Evolutionary conservation across 768 basidiomycete species (phyloP).

Genomic region (Tylopilus sp.): DNA sequence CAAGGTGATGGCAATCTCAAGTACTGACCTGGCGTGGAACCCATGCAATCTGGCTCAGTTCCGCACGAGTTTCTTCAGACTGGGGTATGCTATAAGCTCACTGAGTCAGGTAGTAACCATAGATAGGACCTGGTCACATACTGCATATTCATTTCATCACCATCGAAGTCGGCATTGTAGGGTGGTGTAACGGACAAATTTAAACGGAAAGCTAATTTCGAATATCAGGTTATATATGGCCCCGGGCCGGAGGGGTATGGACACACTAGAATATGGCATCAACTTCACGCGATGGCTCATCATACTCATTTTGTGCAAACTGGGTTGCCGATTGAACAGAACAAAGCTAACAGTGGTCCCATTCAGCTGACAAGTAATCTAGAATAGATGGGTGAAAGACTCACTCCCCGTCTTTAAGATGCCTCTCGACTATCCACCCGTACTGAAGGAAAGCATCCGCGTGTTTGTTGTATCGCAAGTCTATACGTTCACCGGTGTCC

Average conservation of each 20-base stretch:
- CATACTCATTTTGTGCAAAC: conserved; percentile 99
- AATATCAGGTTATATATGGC: conserved; percentile 14
- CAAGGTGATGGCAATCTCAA: background rate
- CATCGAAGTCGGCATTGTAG: conserved; percentile 99
- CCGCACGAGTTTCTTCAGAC: conserved; percentile 96
- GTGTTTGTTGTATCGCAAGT: conserved; percentile 93
- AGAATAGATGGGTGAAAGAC: conserved; percentile 33
- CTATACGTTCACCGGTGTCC: conserved; percentile 96
- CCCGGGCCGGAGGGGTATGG: background rate
- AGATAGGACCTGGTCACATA: conserved; percentile 44
- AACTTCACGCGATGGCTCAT: conserved; percentile 97
- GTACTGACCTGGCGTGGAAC: conserved; percentile 84
- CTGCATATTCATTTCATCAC: conserved; percentile 99
- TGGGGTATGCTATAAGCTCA: conserved; percentile 77
- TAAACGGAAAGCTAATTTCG: conserved; percentile 79
- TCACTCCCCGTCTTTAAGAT: conserved; percentile 97
- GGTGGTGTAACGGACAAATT: conserved; percentile 98
- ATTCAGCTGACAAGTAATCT: background rate
- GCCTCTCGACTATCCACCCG: conserved; percentile 98
- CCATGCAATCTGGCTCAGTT: conserved; percentile 98
- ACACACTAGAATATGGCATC: conserved; percentile 97
- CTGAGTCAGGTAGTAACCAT: conserved; percentile 6
- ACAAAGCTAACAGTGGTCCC: conserved; percentile 16
- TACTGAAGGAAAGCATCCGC: conserved; percentile 94
- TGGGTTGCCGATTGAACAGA: conserved; percentile 97